These are phyloP conservation scores for Coemansia sp. DNA, from an alignment of 192 early-diverging fungal genomes.

Conservation along the genomic window DNA sequence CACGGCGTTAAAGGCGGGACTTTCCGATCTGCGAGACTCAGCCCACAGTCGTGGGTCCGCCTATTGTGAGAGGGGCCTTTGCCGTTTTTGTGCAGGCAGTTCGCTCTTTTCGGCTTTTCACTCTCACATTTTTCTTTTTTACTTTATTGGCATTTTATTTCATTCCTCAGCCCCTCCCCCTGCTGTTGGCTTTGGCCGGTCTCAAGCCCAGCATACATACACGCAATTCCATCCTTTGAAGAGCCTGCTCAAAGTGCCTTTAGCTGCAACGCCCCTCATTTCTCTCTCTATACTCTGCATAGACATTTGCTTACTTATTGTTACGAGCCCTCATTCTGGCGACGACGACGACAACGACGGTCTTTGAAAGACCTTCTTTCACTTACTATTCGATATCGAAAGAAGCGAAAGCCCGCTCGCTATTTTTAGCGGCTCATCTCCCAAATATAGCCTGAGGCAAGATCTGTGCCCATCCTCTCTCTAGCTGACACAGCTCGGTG, in stretches of 20 bases:
- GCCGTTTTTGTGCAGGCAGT: conserved; percentile 3
- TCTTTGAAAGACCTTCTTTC: not conserved
- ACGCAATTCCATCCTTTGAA: not conserved
- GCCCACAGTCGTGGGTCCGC: not conserved
- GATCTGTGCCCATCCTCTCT: not conserved
- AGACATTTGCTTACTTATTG: no score
- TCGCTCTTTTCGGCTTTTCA: not conserved
- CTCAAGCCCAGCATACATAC: not conserved
- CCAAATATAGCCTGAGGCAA: not conserved
- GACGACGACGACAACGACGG: not conserved
- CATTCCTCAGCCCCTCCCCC: not conserved
- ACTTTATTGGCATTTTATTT: not conserved
- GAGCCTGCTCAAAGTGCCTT: not conserved
- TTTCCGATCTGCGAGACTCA: not conserved
- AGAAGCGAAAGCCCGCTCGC: not conserved
- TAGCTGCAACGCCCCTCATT: not conserved
- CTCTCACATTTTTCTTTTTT: not conserved
- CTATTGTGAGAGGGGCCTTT: not conserved
- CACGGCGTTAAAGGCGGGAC: not conserved
- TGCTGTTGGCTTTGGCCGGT: not conserved
- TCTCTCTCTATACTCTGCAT: not conserved
- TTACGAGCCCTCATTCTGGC: not conserved
- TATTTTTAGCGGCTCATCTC: not conserved
- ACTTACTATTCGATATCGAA: not conserved
- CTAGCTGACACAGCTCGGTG: not conserved